Evolutionary conservation across 192 early-diverging fungal species (phyloP).

Genomic region (Coemansia sp.): DNA sequence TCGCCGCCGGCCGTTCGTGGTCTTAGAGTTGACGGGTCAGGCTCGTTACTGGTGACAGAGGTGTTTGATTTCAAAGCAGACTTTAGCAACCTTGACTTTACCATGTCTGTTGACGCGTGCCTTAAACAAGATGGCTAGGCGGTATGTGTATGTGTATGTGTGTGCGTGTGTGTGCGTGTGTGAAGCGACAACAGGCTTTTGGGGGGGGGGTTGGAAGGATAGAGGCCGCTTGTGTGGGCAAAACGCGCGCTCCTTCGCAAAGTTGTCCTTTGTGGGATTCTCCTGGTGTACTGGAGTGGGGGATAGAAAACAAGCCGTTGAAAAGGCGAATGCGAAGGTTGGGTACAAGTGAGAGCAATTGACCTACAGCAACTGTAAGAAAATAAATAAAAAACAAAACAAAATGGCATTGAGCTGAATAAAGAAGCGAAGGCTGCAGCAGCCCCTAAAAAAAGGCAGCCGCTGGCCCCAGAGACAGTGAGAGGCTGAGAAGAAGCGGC

Average conservation of each 20-base stretch:
- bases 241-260: background rate
- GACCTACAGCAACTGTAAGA: background rate
- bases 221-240: background rate
- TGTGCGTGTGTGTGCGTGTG: background rate
- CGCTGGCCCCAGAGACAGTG: background rate
- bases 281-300: background rate
- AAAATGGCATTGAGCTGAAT: background rate
- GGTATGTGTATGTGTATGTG: too few relatives aligned
- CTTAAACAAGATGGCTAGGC: background rate
- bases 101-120: slow-evolving; percentile 24
- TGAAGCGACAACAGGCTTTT: background rate
- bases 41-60: slow-evolving; percentile 12
- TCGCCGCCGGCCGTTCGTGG: slow-evolving; percentile 52
- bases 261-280: background rate
- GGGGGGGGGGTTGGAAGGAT: background rate
- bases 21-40: slow-evolving; percentile 15
- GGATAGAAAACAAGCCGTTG: background rate
- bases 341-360: background rate
- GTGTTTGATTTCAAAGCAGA: slow-evolving; percentile 26
- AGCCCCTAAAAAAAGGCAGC: background rate
- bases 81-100: slow-evolving; percentile 45
- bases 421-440: background rate
- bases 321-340: background rate
- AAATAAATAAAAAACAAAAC: slow-evolving; percentile 2
- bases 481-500: too few relatives aligned